These are phyloP conservation scores for Echinosophora koreensis DNA, from an alignment of 306 rosid species.

Conservation along the genomic window DNA sequence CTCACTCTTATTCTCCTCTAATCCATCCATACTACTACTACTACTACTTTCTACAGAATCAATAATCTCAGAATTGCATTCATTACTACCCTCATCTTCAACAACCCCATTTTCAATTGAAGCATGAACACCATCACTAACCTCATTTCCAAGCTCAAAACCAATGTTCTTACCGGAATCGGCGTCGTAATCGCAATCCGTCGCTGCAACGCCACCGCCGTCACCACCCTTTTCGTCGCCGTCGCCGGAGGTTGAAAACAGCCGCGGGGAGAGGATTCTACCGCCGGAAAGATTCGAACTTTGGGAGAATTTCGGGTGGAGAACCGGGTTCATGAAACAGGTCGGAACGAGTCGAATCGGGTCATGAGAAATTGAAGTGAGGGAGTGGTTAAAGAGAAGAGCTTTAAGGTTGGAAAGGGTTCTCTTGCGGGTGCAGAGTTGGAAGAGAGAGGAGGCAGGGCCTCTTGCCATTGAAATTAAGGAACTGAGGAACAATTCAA, in stretches of 20 bases:
- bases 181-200: conserved; percentile 55
- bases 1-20: conserved; percentile 28
- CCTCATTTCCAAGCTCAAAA: conserved; percentile 49
- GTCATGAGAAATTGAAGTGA: conserved; percentile 30
- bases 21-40: conserved; percentile 34
- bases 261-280: conserved; percentile 39
- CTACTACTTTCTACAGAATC: conserved; percentile 45
- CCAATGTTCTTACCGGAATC: conserved; percentile 56
- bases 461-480: conserved; percentile 70
- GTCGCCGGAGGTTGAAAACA: conserved; percentile 52
- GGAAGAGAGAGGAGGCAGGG: conserved; percentile 44
- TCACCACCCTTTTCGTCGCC: background rate
- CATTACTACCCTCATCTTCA: conserved; percentile 40
- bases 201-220: conserved; percentile 4
- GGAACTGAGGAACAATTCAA: conserved; percentile 14
- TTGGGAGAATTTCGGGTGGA: conserved; percentile 16
- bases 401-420: conserved; percentile 49
- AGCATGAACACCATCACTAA: conserved; percentile 24
- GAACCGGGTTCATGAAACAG: conserved; percentile 32
- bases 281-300: conserved; percentile 43
- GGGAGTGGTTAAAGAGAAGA: conserved; percentile 38
- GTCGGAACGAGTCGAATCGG: conserved; percentile 51
- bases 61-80: conserved; percentile 36
- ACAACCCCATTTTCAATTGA: conserved; percentile 44
- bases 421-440: conserved; percentile 57